These are phyloP conservation scores for Rhizopogon sp. DNA, from an alignment of 768 basidiomycete species.

Conservation along the genomic window DNA sequence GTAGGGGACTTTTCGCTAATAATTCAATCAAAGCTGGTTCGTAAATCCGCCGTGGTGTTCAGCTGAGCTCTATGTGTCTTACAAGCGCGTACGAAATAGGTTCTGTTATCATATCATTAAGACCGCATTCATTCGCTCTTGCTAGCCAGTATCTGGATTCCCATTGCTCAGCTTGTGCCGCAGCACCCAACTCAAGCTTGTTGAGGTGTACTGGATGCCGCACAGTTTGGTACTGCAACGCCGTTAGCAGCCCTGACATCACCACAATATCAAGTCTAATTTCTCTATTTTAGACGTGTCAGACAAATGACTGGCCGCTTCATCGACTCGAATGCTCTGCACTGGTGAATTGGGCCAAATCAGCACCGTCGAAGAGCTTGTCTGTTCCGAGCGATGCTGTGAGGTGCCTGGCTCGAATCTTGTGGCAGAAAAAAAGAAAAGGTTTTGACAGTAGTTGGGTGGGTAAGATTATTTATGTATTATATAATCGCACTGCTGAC, in stretches of 20 bases:
- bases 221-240: constrained; percentile 68
- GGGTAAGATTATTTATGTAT: constrained; percentile 14
- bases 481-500: not conserved
- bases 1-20: constrained; percentile 45
- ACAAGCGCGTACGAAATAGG: constrained; percentile 36
- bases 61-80: not conserved
- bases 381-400: constrained; percentile 73
- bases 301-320: constrained; percentile 63
- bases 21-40: constrained; percentile 33
- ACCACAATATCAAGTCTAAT: not conserved
- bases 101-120: constrained; percentile 46
- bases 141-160: constrained; percentile 55
- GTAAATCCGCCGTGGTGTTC: not conserved
- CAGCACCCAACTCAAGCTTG: constrained; percentile 34
- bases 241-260: constrained; percentile 38
- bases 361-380: constrained; percentile 42
- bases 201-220: constrained; percentile 76
- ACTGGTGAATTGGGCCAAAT: constrained; percentile 50
- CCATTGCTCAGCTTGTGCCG: constrained; percentile 69
- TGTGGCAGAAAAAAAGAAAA: constrained; percentile 59
- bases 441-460: constrained; percentile 58
- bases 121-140: constrained; percentile 60
- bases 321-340: constrained; percentile 81
- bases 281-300: constrained; percentile 47
- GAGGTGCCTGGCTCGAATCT: constrained; percentile 69